phyloP scores from a whole-genome alignment of 2,329 filamentous ascomycete species.

The Eurotiales sp. region DNA sequence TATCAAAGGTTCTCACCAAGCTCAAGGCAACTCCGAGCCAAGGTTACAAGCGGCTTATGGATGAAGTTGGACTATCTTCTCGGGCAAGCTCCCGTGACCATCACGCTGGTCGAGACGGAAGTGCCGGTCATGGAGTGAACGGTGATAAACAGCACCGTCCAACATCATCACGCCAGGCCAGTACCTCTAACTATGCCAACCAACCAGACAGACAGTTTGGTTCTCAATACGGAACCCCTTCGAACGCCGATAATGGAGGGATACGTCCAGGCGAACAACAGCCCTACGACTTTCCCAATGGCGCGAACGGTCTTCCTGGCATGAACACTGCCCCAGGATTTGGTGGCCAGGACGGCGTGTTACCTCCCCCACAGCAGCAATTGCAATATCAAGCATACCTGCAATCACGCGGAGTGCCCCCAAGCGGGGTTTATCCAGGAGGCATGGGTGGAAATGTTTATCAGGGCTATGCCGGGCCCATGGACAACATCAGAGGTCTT shows the following conservation, averaged over 20 bases:
- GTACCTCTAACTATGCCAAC: constrained; percentile 31
- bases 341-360: constrained; percentile 34
- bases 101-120: constrained; percentile 36
- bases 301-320: constrained; percentile 27
- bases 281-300: constrained; percentile 33
- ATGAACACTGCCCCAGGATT: constrained; percentile 32
- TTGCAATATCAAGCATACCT: constrained; percentile 57
- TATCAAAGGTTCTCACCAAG: constrained; percentile 80
- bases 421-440: constrained; percentile 42
- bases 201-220: constrained; percentile 43
- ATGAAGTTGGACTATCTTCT: constrained; percentile 84
- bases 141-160: constrained; percentile 42
- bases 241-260: constrained; percentile 32
- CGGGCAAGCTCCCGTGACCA: constrained; percentile 38
- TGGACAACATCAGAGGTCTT: constrained; percentile 40
- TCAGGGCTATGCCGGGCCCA: constrained; percentile 36
- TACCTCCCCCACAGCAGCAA: constrained; percentile 47
- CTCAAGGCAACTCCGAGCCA: constrained; percentile 92
- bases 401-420: constrained; percentile 40
- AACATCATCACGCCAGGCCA: constrained; percentile 36
- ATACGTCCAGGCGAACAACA: constrained; percentile 37
- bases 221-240: constrained; percentile 30
- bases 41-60: constrained; percentile 98
- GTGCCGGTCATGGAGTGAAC: constrained; percentile 28
- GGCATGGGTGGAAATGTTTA: constrained; percentile 43